Base-by-base conservation (phyloP, 129 eudicot genomes). In the Ambrosia trifida region DNA sequence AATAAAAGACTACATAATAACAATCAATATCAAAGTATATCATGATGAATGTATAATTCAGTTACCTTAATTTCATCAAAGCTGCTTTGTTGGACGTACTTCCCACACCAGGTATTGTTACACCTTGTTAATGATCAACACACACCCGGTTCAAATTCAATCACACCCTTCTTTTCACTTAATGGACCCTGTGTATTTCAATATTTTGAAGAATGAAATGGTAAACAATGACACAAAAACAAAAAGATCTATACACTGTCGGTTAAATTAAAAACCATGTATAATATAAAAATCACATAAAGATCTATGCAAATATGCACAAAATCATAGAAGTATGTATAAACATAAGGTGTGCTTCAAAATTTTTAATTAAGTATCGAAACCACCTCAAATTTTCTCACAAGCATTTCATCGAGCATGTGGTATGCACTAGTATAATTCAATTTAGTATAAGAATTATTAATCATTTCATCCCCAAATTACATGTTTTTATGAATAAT, bases 171-270 rank as follows among this genome's bases (percentile, higher is more conserved):
- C 24, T 32, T 63, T 74, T 74, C 81, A 46, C 58, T 70, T 64
- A 56, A 49, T 10, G 82, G 59, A 47, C 68, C 85, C 87, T 77
- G 85, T 71, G 4, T 57, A 47, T 76, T 76, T 76, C 74, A 67
- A 67, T 18, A 50, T 36, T 18, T 63, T 14, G 11, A 63, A 7
- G 40, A 3, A n/a, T 4, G 11, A 49, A 73, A 1, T 10, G 28
- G 51, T 50, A 63, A 60, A 36, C 17, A 36, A 7, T 58, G 17
- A 28, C 6, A 72, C 18, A 8, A 60, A 60, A 67, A 57, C 17
- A 13, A 60, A 13, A 46, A 16, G 43, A 59, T 59, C 43, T 57
- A 24, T 33, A 54, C 30, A 30, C 28, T 17, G 30, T 50, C 7
- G 8, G 1, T 50, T 16, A 17, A 52, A 16, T 6, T n/a, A 4